Base-by-base conservation (phyloP, 768 basidiomycete genomes). In the Lactarius indigo region DNA sequence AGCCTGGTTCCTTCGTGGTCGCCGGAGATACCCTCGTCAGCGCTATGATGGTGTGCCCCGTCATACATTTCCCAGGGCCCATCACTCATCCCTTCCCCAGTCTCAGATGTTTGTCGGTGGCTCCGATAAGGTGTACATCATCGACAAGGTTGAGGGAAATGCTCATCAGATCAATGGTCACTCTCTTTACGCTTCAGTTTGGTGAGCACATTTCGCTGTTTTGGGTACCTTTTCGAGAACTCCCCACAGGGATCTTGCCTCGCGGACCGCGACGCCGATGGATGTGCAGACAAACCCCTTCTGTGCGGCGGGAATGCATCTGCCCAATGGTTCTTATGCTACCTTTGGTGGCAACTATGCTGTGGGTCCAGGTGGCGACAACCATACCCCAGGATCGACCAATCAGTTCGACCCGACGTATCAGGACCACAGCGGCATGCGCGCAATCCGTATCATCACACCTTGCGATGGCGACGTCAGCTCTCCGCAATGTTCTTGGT, bases 101-200 rank as follows among this genome's bases (percentile, higher is more conserved):
- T 58, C 23, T 62, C 73, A 89, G 90, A 85, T 90, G 84, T 92
- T 94, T 75, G 78, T 94, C 61, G 92, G 91, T 37, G 90, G 88
- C 68, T 79, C 84, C 18, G 79, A 92, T 71, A 91, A 87, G 74
- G 89, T 96, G 31, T 96, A 94, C 77, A 90, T 95, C 37, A 78
- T 95, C 28, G 94, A 96, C 80, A 96, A 96, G 79, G 85, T 87
- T 2, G 91, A 94, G 74, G 85, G 84, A 42, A 94, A 94, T 73
- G 81, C 81, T 1, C 83, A 84, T 4, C 76, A 81, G 70, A 81
- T 93, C 68, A 79, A 82, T 65, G 85, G 84, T 3, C 91, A 91
- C 76, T 81, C 91, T 17, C 88, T 88, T 1, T 90, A 88, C 88
- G 91, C 85, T 35, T 74, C 88, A 0, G 86, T 87, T 17, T 92